Base-by-base conservation (phyloP, 768 basidiomycete species). In the Tulasnella calospora region DNA sequence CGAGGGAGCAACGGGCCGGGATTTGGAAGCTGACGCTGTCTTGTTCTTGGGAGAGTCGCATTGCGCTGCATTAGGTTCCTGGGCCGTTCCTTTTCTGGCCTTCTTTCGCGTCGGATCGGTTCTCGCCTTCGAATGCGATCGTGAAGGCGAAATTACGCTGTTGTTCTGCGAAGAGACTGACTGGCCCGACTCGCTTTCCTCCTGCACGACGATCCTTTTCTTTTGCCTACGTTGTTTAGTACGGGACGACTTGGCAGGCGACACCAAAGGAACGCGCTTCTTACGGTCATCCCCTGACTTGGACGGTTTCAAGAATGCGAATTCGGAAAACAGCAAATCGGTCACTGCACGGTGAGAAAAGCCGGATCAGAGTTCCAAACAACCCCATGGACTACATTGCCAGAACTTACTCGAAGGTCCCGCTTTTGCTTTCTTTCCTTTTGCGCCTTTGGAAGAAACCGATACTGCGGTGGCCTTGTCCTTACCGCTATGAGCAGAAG, bases 401-500 rank as follows among this genome's bases (percentile, higher is more conserved):
- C 36, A 23, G 36, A 19, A 15, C 71, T 41, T 40, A 73, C 71
- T 40, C 1, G 71, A 35, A 12, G n/a, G 23, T 40, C 1, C 2
- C 12, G 38, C 30, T 40, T 41, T 47, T 3, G 61, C 27, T 40
- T 73, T 47, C 38, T n/a, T 73, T 73, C 40, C 71, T 33, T 73
- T 73, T 19, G 23, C 10, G 15, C 19, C 19, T 55, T 51, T 33
- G 27, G 44, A 23, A 30, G 19, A 27, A 51, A 55, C 73, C 23
- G n/a, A 19, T 15, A 36, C n/a, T 19, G 73, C 40, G 55, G 27
- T 27, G 17, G 38, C 46, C 15, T 67, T 67, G 61, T 67, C 61
- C 3, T 27, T 35, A 19, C 15, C 15, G 13, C 73, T 17, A 78
- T 86, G 87, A 8, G 82, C 81, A 0, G 92, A 92, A 21, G 90